Conservation (phyloP, 2,329 filamentous ascomycete genomes). For the Apiospora hydei region DNA sequence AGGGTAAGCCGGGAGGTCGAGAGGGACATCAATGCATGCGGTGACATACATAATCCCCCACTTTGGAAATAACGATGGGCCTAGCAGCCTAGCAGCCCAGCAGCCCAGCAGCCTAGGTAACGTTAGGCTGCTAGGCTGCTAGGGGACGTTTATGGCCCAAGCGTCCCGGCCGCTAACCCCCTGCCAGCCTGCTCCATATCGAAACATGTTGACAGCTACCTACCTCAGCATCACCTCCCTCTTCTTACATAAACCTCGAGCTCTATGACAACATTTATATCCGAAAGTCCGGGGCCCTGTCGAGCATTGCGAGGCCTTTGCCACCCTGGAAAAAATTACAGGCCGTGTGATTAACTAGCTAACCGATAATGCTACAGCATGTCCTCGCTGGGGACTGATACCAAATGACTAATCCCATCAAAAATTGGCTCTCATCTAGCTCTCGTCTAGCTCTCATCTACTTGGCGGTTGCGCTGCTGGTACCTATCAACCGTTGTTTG, state of each 20-base stretch:
- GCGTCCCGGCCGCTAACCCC: not conserved
- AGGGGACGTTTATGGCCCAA: not conserved
- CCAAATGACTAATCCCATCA: not conserved
- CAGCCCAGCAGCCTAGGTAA: not conserved
- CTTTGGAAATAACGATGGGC: not conserved
- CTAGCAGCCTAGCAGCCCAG: not conserved
- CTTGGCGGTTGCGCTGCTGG: not conserved
- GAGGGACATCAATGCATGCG: not conserved
- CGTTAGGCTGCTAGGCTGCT: too few species aligned
- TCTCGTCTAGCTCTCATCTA: not conserved
- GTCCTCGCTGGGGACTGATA: not conserved
- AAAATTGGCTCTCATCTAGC: not conserved
- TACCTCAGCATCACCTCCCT: not conserved
- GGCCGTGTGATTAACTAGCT: not conserved
- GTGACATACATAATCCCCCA: constrained; percentile 10
- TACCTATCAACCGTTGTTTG: not conserved
- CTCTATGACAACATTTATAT: not conserved
- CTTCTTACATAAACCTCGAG: not conserved
- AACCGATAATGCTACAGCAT: not conserved
- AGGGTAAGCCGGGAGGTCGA: not conserved
- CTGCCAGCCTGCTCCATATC: not conserved
- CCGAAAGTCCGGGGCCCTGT: not conserved
- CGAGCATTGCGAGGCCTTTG: not conserved
- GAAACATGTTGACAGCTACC: not conserved
- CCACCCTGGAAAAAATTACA: not conserved